phyloP scores from a whole-genome alignment of 495 filamentous ascomycete genomes.

The Clohesyomyces aquaticus region DNA sequence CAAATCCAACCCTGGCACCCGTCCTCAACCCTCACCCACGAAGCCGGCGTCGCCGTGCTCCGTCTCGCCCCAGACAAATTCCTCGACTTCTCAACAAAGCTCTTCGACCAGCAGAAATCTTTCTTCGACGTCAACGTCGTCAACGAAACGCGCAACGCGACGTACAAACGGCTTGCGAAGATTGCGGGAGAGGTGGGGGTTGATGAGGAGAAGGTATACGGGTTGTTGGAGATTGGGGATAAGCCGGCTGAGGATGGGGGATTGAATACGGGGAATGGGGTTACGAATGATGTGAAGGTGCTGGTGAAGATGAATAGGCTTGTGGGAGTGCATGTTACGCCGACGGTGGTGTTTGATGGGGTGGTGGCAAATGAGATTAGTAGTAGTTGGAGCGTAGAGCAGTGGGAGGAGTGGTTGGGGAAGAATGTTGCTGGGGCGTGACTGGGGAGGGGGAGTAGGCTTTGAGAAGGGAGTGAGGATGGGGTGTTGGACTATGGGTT shows the following conservation, averaged over 20 bases:
- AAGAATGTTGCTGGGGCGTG: conserved; percentile 62
- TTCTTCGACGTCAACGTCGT: conserved; percentile 85
- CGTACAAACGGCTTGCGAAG: conserved; percentile 75
- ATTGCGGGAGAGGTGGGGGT: conserved; percentile 70
- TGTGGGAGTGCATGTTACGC: conserved; percentile 83
- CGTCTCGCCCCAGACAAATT: conserved; percentile 68
- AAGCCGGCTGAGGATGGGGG: conserved; percentile 63
- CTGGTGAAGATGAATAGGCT: conserved; percentile 76
- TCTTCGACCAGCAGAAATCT: conserved; percentile 70
- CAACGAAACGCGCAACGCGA: conserved; percentile 78
- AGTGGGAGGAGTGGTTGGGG: conserved; percentile 85
- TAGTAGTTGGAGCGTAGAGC: conserved; percentile 72
- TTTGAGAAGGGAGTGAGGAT: no score
- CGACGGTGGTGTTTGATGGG: conserved; percentile 82
- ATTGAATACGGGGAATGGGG: conserved; percentile 75
- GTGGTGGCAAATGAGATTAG: conserved; percentile 77
- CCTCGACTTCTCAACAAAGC: conserved; percentile 71
- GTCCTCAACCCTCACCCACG: conserved; percentile 82
- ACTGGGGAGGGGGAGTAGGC: conserved; percentile 1
- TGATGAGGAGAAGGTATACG: conserved; percentile 64
- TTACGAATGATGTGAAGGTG: conserved; percentile 83
- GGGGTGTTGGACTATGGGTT: no score
- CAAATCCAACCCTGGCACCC: conserved; percentile 98
- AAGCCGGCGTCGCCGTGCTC: conserved; percentile 80
- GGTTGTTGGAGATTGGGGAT: conserved; percentile 65